Evolutionary conservation across 2,329 filamentous ascomycete genomes (phyloP), one percentile per base, ranked within the genome.

Genomic region (Trichoderma polysporum): DNA sequence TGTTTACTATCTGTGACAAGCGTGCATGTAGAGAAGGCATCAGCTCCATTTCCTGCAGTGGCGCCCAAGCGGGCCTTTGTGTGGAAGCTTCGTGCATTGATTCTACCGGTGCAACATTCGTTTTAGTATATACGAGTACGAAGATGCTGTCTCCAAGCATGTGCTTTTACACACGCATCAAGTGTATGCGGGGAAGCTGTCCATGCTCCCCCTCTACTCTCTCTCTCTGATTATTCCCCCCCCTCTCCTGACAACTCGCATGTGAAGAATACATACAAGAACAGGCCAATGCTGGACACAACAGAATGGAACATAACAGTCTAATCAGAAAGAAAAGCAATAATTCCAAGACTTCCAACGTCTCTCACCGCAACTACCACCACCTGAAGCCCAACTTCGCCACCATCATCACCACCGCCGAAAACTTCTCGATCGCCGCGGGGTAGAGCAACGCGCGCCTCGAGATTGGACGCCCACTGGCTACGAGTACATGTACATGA

Each of bases 311-410:
- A 27, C 27, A 39, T 17, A 37, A 45, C 41, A 45, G n/a, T 22
- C 8, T 45, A 45, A 19, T 17, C 41, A 45, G 41, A 19, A 19
- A 45, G 41, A n/a, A 61, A 22, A 45, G 19, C n/a, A 37, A n/a
- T 5, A 25, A 9, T 25, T 7, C 29, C 4, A 27, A 13, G 4
- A 17, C 8, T 39, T 39, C n/a, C 15, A 47, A 27, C 29, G n/a
- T 33, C 27, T 25, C 31, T 66, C 54, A 52, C 54, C 56, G 63
- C 45, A 52, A 47, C 45, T 35, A 50, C 5, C 27, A 61, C n/a
- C 25, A 17, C 19, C 63, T 31, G 25, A 41, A 66, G 60, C 39
- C 68, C 57, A 63, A 68, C 56, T 63, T 7, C 62, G 41, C 41
- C 19, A 52, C 62, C 25, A 41, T 35, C 58, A 68, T 54, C 49